phyloP scores from a whole-genome alignment of 495 filamentous ascomycete genomes.

The Elaphomyces granulatus region DNA sequence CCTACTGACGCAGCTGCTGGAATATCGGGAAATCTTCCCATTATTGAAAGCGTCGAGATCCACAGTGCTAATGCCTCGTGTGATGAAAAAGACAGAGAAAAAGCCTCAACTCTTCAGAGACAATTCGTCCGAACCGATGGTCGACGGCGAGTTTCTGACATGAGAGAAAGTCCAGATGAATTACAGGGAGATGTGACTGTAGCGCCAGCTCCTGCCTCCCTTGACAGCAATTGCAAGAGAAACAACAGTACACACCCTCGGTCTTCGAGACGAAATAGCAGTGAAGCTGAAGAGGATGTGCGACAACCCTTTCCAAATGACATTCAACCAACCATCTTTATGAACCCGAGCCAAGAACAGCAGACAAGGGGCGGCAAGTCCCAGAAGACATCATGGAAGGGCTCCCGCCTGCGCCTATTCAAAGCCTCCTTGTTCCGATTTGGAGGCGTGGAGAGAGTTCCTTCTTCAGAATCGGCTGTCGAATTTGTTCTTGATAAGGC shows the following conservation, averaged over 20 bases:
- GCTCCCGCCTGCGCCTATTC: slow-evolving; percentile 4
- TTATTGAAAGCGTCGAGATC: no score
- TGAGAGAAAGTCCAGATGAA: slow-evolving; percentile 31
- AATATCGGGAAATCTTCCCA: no score
- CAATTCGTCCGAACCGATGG: slow-evolving; percentile 4
- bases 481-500: slow-evolving; percentile 9
- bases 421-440: slow-evolving; percentile 12
- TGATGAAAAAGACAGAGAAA: no score
- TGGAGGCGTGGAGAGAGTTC: slow-evolving; percentile 8
- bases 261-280: background rate
- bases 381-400: slow-evolving; percentile 1
- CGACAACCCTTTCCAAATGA: slow-evolving; percentile 19
- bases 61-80: no score
- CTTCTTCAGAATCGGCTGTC: slow-evolving; percentile 1
- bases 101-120: background rate
- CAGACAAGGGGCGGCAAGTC: background rate
- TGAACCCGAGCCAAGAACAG: background rate
- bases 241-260: background rate
- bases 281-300: background rate
- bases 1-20: no score
- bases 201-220: slow-evolving; percentile 8
- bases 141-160: slow-evolving; percentile 4
- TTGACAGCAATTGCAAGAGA: slow-evolving; percentile 4
- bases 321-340: slow-evolving; percentile 20
- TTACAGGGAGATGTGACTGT: slow-evolving; percentile 28